Evolutionary conservation across 805 yeast genomes (phyloP).

Genomic region (Metahyphopichia silvanorum): DNA sequence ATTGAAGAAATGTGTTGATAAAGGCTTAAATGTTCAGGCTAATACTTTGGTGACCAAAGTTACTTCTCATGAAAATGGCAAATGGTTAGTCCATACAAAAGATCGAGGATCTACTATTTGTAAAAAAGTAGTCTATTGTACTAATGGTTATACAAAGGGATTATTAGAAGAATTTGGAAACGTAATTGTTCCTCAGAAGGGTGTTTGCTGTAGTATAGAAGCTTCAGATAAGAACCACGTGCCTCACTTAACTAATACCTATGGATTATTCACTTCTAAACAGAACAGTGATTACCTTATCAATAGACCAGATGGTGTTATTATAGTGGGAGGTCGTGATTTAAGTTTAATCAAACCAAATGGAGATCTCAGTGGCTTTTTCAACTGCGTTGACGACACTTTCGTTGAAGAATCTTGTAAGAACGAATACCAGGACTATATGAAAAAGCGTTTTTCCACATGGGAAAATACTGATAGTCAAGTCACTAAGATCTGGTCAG

Average conservation of each 20-base stretch:
- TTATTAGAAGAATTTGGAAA: constrained; percentile 19
- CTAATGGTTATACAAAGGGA: no score
- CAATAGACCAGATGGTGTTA: constrained; percentile 36
- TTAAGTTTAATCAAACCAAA: constrained; percentile 7
- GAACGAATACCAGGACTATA: constrained; percentile 21
- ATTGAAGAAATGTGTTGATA: constrained; percentile 23
- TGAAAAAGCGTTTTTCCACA: constrained; percentile 25
- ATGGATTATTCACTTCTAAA: constrained; percentile 16
- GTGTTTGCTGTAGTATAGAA: constrained; percentile 24
- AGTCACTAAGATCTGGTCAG: constrained; percentile 37
- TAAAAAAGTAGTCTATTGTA: no score
- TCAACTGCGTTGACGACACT: constrained; percentile 31
- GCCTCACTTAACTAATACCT: constrained; percentile 35
- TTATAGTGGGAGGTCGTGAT: constrained; percentile 31
- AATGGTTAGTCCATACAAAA: constrained; percentile 26
- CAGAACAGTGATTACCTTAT: constrained; percentile 28
- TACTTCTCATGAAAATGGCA: constrained; percentile 16
- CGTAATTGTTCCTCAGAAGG: constrained; percentile 33
- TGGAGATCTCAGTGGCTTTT: constrained; percentile 12
- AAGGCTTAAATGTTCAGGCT: constrained; percentile 41
- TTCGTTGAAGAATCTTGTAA: constrained; percentile 17
- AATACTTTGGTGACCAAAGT: constrained; percentile 36
- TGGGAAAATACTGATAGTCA: constrained; percentile 25
- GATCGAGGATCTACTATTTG: no score
- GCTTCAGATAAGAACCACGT: constrained; percentile 14